Evolutionary conservation across 805 yeast species (phyloP), one percentile per base, ranked within the genome.

Genomic region (Yarrowia porcina): DNA sequence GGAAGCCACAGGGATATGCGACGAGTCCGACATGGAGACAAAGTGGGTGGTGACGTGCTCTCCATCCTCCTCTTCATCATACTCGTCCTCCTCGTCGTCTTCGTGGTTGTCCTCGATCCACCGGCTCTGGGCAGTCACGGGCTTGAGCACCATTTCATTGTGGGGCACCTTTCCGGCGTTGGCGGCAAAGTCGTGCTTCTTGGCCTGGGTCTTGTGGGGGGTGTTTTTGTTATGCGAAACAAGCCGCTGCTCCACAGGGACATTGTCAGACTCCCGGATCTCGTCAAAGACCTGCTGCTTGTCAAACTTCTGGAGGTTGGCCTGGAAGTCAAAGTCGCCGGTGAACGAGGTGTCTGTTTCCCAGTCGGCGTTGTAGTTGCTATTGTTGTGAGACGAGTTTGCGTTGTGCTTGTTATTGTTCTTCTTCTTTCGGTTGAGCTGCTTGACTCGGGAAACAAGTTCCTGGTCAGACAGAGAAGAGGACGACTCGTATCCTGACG

Each of bases 271-370:
- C 65, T 79, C 79, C 57, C 83, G 84, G 69, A 92, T 81, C 70
- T 90, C 90, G 54, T 87, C 88, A 73, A 92, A 88, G 3, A 91
- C 93, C 6, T 85, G 79, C 64, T 80, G 77, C 73, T 92, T 92
- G 73, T 92, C 94, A 70, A 92, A 92, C 78, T 85, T 84, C 23
- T 86, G 86, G 66, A 92, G 79, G 70, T 88, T 89, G 13, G 89
- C 86, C 63, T 84, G 89, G 73, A 92, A 92, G 72, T 92, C 97
- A 74, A 92, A 92, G 66, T 90, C 97, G 79, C 52, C 42, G 15
- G 47, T 54, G 28, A 36, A 42, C 5, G 42, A 59, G 5, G 63
- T 60, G 20, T 64, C 63, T 4, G 44, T 38, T 25, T 59, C 64
- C 39, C 56, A 50, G n/a, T 39, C 52, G 25, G 36, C 50, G 27